Conservation (phyloP, 2,329 filamentous ascomycete genomes). For the Claviceps humidiphila region DNA sequence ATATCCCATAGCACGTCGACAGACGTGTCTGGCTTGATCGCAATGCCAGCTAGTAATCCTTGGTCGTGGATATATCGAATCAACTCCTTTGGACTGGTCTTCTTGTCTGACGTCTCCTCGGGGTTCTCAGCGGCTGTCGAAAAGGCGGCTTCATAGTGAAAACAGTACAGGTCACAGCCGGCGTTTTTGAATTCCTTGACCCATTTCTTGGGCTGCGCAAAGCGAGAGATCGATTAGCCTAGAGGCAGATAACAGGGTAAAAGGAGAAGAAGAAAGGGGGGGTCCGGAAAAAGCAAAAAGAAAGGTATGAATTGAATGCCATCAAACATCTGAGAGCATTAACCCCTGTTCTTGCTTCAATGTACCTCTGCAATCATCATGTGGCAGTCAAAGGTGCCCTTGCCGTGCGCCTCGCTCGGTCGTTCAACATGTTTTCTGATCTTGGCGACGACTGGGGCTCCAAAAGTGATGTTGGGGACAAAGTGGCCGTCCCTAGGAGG, state of each 20-base stretch:
- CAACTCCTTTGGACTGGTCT: slow-evolving; percentile 72
- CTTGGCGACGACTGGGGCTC: slow-evolving; percentile 86
- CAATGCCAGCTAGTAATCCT: slow-evolving; percentile 83
- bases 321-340: no score
- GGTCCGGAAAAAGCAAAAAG: neutral
- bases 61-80: slow-evolving; percentile 82
- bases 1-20: slow-evolving; percentile 91
- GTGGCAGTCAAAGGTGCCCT: slow-evolving; percentile 96
- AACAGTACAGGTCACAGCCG: slow-evolving; percentile 97
- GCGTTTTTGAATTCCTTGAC: slow-evolving; percentile 88
- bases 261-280: neutral
- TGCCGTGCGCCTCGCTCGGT: slow-evolving; percentile 55
- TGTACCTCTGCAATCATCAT: slow-evolving; percentile 98
- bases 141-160: slow-evolving; percentile 95
- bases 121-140: slow-evolving; percentile 77
- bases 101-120: slow-evolving; percentile 50
- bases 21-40: slow-evolving; percentile 83
- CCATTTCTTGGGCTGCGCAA: slow-evolving; percentile 84
- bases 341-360: neutral
- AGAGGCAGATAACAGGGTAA: neutral
- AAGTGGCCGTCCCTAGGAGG: slow-evolving; percentile 83
- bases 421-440: slow-evolving; percentile 75
- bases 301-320: no score
- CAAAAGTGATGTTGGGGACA: slow-evolving; percentile 96
- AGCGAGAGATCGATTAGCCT: neutral